A percentile compares a stretch with the other conserved stretches of the same genome.
Conservation (phyloP, 176 grass and related monocot species). For the Pontederia crassipes region DNA sequence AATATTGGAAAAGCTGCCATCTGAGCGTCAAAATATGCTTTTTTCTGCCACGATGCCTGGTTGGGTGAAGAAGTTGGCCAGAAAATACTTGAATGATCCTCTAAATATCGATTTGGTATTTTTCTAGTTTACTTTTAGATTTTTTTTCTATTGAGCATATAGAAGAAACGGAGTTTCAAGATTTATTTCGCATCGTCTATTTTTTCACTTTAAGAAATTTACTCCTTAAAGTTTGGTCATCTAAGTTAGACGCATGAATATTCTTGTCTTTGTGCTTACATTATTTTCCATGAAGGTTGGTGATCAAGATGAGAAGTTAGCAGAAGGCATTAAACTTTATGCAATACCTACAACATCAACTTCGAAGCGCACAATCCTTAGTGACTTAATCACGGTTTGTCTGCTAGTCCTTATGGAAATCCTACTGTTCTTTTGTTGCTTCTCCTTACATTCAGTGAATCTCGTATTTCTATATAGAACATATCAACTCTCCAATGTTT, state of each 20-base stretch:
- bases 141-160: background rate
- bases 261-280: background rate
- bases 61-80: slow-evolving; percentile 94
- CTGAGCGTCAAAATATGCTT: slow-evolving; percentile 79
- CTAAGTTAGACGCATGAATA: background rate
- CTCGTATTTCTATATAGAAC: too few species aligned
- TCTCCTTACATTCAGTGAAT: slow-evolving; percentile 3
- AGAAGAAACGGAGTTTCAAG: background rate
- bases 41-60: slow-evolving; percentile 97
- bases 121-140: background rate
- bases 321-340: slow-evolving; percentile 93
- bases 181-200: too few species aligned
- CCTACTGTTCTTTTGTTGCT: background rate
- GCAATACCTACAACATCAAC: slow-evolving; percentile 70
- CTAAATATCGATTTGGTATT: slow-evolving; percentile 94
- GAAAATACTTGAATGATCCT: slow-evolving; percentile 71
- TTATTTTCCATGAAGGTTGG: slow-evolving; percentile 54
- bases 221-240: too few species aligned
- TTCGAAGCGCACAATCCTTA: slow-evolving; percentile 87
- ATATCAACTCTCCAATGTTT: too few species aligned
- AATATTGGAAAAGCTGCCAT: slow-evolving; percentile 71
- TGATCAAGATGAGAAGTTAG: slow-evolving; percentile 85
- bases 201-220: too few species aligned
- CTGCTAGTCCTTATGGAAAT: slow-evolving; percentile 3
- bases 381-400: slow-evolving; percentile 85